Evolutionary conservation across 225 moss, liverwort and hornwort genomes (phyloP).

Genomic region (Asterella californica): DNA sequence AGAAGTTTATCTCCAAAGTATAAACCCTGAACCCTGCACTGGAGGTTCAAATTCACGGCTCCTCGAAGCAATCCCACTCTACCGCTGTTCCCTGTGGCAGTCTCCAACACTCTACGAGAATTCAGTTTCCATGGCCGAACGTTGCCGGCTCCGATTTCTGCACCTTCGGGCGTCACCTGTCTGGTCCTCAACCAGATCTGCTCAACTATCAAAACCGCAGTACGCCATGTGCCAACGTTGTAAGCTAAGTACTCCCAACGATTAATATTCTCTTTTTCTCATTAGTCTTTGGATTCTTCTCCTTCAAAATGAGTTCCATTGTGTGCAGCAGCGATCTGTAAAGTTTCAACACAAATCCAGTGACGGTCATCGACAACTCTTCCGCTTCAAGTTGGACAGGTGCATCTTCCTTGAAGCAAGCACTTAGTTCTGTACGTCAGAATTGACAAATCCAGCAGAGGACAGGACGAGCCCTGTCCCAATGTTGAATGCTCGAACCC

Average conservation of each 20-base stretch:
- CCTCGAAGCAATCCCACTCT: not conserved
- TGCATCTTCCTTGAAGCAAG: not conserved
- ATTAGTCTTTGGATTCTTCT: not conserved
- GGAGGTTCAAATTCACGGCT: not conserved
- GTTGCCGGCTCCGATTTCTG: not conserved
- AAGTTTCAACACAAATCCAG: not conserved
- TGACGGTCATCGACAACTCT: not conserved
- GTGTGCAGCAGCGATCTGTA: not conserved
- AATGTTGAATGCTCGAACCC: not conserved
- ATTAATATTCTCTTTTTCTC: not conserved
- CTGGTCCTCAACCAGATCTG: not conserved
- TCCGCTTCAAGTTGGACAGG: not conserved
- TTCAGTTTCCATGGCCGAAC: not conserved
- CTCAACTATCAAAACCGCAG: not conserved
- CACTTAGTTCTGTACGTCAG: not conserved
- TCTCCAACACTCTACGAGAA: not conserved
- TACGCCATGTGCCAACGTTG: not conserved
- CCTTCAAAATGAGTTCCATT: not conserved
- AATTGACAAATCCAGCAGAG: not conserved
- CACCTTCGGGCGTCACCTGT: not conserved
- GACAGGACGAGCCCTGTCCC: not conserved
- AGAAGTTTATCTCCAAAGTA: not conserved
- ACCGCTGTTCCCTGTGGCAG: not conserved
- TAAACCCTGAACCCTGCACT: conserved; percentile 2
- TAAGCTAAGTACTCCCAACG: not conserved